Base-by-base conservation (phyloP, 306 rosid genomes). In the Phaseolus lunatus region DNA sequence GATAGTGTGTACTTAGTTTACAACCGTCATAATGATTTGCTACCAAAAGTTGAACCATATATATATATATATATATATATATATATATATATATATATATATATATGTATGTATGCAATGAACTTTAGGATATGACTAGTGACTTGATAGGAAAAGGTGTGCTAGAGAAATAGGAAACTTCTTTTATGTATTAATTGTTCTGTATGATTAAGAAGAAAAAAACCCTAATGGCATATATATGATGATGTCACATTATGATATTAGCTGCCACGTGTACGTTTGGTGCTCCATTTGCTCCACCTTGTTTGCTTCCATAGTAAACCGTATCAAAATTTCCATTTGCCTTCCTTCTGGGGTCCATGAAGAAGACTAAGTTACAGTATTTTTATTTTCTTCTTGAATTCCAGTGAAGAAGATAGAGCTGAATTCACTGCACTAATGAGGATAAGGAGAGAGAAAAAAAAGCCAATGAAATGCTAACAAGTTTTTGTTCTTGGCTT, bases 301-400 rank as follows among this genome's bases (percentile, higher is more conserved):
- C 3, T 70, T 15, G 27, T 70, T 70, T 33, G 75, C 75, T 70
- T 18, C 63, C 0, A 37, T 8, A 7, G 7, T 15, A 65, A 9
- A 22, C 53, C 10, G 3, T 69, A 18, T 8, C 3, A 3, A 29
- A 69, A 14, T 29, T 44, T 43, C 12, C 56, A 69, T 67, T 61
- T 69, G 49, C 27, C 16, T 47, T 78, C 18, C 23, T 48, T 26
- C 23, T 6, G 24, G 69, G 75, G 75, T 31, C 64, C n/a, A 70
- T 16, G n/a, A 70, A 52, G 44, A 5, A 65, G 50, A 39, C 44
- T 9, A 2, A 9, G 44, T 39, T 9, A 9, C 43, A 65, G 62
- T 56, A 0, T 12, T 3, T 43, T 48, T 20, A 41, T 5, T 70
- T 70, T 29, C n/a, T 35, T 9, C 5, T 20, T 3, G 39, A 39